phyloP scores from a whole-genome alignment of 306 rosid genomes.

The Amphicarpaea edgeworthii region DNA sequence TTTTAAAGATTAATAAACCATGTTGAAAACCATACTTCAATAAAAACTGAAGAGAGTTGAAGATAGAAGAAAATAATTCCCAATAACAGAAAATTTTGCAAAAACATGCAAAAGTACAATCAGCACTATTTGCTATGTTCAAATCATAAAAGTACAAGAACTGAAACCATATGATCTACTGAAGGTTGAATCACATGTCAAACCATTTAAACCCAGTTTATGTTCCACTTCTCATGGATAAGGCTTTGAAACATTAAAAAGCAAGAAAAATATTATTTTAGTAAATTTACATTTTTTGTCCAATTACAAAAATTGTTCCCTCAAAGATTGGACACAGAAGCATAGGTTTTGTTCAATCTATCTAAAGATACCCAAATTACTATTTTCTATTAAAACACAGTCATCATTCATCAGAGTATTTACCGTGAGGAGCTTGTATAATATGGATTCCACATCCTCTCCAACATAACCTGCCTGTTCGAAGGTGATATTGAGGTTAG shows the following conservation, averaged over 20 bases:
- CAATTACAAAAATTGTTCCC: constrained; percentile 16
- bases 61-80: constrained; percentile 13
- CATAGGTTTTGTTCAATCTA: constrained; percentile 5
- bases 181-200: constrained; percentile 15
- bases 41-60: not conserved
- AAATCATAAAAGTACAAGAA: constrained; percentile 31
- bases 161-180: constrained; percentile 27
- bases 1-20: not conserved
- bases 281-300: constrained; percentile 21
- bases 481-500: constrained; percentile 38
- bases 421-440: constrained; percentile 94
- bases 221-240: constrained; percentile 17
- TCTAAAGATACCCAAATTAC: constrained; percentile 28
- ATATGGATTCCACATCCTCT: constrained; percentile 97
- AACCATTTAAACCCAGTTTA: not conserved
- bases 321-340: constrained; percentile 26
- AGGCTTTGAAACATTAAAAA: constrained; percentile 21
- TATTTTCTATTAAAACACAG: constrained; percentile 17
- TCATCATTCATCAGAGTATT: constrained; percentile 25
- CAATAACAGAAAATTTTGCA: constrained; percentile 16
- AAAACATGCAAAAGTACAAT: constrained; percentile 9
- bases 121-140: constrained; percentile 1
- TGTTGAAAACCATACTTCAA: constrained; percentile 2
- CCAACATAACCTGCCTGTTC: constrained; percentile 99
- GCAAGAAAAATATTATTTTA: not conserved